Conservation (phyloP, 441 rosid species). For the Eugenia klotzschiana region DNA sequence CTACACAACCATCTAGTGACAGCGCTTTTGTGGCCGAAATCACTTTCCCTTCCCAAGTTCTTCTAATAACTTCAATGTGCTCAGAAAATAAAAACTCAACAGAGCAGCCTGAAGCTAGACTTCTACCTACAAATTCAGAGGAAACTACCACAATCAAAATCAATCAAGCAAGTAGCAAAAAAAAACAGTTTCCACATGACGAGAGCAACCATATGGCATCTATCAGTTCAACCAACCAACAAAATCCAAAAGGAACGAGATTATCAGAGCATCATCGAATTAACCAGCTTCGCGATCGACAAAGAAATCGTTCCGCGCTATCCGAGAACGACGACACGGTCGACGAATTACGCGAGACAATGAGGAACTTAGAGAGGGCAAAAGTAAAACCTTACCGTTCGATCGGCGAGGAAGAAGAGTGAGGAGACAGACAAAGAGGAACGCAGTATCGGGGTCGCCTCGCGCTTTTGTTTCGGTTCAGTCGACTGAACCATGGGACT, state of each 20-base stretch:
- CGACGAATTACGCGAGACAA: neutral
- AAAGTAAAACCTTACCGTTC: neutral
- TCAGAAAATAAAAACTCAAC: neutral
- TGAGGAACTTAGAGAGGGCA: neutral
- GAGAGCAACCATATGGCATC: neutral
- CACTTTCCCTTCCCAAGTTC: neutral
- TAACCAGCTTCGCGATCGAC: neutral
- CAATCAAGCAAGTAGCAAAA: neutral
- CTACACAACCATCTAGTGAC: neutral
- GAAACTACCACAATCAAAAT: neutral
- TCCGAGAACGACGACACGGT: neutral
- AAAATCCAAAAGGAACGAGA: neutral
- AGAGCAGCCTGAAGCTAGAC: neutral
- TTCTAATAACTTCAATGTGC: neutral
- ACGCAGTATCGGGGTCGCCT: neutral
- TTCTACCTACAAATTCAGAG: neutral
- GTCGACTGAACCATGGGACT: neutral
- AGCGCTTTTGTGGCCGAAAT: neutral
- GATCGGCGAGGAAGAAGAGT: neutral
- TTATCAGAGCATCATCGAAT: neutral
- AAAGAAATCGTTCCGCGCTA: neutral
- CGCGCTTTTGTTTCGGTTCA: neutral
- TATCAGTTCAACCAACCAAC: neutral
- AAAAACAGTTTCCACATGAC: neutral
- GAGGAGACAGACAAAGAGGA: neutral